These are phyloP conservation scores for Kitagawia praeruptora DNA, from an alignment of 129 eudicot species.

Conservation along the genomic window DNA sequence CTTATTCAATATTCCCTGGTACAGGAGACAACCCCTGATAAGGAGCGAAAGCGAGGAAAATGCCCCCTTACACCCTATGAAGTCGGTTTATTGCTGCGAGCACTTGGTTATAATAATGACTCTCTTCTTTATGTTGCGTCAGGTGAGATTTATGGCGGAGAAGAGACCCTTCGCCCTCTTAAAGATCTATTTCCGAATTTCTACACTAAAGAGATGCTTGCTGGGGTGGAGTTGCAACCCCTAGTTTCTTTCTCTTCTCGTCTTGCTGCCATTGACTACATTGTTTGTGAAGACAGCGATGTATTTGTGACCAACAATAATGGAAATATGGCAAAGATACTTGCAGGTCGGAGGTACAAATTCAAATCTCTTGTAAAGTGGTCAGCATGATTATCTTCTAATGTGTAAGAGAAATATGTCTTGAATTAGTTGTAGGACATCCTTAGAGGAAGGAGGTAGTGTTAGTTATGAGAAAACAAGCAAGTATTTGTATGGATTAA, in stretches of 20 bases:
- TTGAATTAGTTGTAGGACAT: not conserved
- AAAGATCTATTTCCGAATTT: constrained; percentile 85
- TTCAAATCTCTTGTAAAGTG: not conserved
- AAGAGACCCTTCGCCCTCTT: constrained; percentile 77
- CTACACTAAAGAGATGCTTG: constrained; percentile 88
- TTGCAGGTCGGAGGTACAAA: constrained; percentile 83
- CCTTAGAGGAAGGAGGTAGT: not conserved
- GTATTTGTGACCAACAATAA: constrained; percentile 90
- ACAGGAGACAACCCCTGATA: constrained; percentile 81
- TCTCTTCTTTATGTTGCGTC: constrained; percentile 87
- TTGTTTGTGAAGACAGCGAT: constrained; percentile 90
- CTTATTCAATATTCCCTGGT: constrained; percentile 3
- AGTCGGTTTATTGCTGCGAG: constrained; percentile 88
- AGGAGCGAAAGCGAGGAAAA: constrained; percentile 85
- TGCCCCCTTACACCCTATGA: constrained; percentile 97
- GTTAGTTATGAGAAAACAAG: not conserved
- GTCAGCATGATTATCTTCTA: not conserved
- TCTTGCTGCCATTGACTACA: constrained; percentile 87
- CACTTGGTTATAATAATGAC: constrained; percentile 75
- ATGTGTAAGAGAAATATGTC: not conserved
- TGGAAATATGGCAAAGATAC: constrained; percentile 95
- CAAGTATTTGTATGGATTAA: not conserved
- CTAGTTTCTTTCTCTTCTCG: constrained; percentile 86
- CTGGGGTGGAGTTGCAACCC: constrained; percentile 57
- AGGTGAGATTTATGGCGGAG: constrained; percentile 97